Base-by-base conservation (phyloP, 1,139 yeast genomes). In the Sugiyamaella xylanicola region DNA sequence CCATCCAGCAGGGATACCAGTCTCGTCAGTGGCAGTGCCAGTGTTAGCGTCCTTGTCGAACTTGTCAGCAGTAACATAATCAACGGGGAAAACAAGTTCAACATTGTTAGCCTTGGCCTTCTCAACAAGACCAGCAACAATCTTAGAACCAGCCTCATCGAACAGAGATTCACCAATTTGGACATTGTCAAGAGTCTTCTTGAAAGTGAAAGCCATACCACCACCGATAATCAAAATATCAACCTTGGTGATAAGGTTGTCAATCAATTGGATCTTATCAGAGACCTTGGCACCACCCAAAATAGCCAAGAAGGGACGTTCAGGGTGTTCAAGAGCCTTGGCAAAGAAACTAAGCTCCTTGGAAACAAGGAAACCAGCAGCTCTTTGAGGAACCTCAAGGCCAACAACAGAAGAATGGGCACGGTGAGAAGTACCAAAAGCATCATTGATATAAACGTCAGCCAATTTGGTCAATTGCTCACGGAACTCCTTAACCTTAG, bases 341-440 rank as follows among this genome's bases (percentile, higher is more conserved):
- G 97, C 95, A 73, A 92, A 92, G 84, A 87, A 92, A 71, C 85
- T 87, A 75, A 92, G 86, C 79, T 92, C 98, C 83, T 93, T 92
- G 72, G 92, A 86, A 89, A 92, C 87, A 70, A 92, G 82, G 93
- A 90, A 92, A 74, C 98, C 98, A 62, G 97, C 86, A 68, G 97
- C 98, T 78, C 90, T 87, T 79, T 89, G 90, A 60, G 93, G 92
- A 68, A 90, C 82, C 68, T 92, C 90, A 66, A 92, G 79, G 69
- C 98, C 98, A 70, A 93, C 98, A 90, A 93, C 91, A 50, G 98
- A 92, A 53, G 97, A 90, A 81, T 92, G 98, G 62, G 98, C 98
- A 81, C 98, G 89, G 86, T 92, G 98, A 56, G 97, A 96, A 63
- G 98, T 93, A 73, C 98, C 98, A 70, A 92, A 92, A 58, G 98